Evolutionary conservation across 306 rosid species (phyloP).

Genomic region (Prosopis cineraria): DNA sequence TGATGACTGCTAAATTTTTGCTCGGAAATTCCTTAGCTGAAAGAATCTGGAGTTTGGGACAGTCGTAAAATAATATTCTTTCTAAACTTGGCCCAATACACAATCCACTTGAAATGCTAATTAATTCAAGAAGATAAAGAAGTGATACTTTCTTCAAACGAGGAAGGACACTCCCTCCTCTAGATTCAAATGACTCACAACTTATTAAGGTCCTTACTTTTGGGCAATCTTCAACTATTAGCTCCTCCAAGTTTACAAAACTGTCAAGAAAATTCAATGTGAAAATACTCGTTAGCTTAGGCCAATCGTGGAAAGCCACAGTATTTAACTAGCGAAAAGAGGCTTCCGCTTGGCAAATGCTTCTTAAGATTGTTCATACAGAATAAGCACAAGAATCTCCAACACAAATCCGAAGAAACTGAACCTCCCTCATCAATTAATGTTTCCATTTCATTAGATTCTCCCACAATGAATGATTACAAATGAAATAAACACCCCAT

Average conservation of each 20-base stretch:
- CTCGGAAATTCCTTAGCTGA: not conserved
- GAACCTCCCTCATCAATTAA: not conserved
- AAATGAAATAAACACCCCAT: not conserved
- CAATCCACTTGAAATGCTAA: not conserved
- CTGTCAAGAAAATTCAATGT: not conserved
- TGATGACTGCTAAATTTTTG: not conserved
- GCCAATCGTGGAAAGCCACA: not conserved
- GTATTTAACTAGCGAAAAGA: not conserved
- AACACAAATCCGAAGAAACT: not conserved
- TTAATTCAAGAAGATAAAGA: not conserved
- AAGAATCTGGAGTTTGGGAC: not conserved
- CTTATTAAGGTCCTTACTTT: not conserved
- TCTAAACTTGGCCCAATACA: not conserved
- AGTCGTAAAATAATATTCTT: not conserved
- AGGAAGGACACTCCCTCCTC: not conserved
- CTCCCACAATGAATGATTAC: not conserved
- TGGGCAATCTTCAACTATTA: not conserved
- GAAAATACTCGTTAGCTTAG: not conserved
- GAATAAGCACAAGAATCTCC: not conserved
- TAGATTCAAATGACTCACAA: not conserved
- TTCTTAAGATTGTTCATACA: not conserved
- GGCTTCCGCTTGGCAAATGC: not conserved
- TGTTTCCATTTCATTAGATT: not conserved
- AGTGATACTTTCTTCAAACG: not conserved
- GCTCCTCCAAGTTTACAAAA: not conserved